Base-by-base conservation (phyloP, 2,329 filamentous ascomycete genomes). In the Chalaropsis ovoidea region DNA sequence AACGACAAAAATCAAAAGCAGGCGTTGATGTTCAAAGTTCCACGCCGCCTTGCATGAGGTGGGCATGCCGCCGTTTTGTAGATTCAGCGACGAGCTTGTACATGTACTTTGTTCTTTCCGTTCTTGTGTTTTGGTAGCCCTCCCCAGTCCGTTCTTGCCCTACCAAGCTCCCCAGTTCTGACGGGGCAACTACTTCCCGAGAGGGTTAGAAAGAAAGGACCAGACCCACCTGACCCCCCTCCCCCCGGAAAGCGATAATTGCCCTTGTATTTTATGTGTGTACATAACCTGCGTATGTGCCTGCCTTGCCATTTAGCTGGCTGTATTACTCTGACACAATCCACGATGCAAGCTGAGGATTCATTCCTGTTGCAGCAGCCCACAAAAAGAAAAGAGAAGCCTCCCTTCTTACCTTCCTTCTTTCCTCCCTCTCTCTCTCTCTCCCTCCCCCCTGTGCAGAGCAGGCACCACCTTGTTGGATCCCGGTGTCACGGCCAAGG, bases 251-350 rank as follows among this genome's bases (percentile, higher is more conserved):
- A 22, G 47, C 1, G 22, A 6, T 27, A 52, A 17, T 24, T 13
- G 24, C 47, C 27, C 19, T 15, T 39, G 35, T 15, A 52, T 13
- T 52, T 27, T 52, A 22, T 52, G 22, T 49, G n/a, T 11, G 19
- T 2, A 19, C 47, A 15, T 10, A 31, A 39, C 8, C 4, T 10
- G 8, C 15, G 22, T 27, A 11, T 15, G 47, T 52, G 47, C 47
- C 11, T 52, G 47, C 47, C 47, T 10, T 52, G 19, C 11, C 22
- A 3, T 24, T 22, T 49, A 11, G 11, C 19, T 24, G 15, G 24
- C 24, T 52, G 47, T 52, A 52, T 52, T 27, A 52, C 47, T 52
- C 47, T 52, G 47, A 52, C 22, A 52, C 47, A 52, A 52, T 52
- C 22, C 24, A 52, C 47, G 47, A 52, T 52, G 47, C 47, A 24